Evolutionary conservation across 1,284 basidiomycete species (phyloP).

Genomic region (Boletus semigastroideus): DNA sequence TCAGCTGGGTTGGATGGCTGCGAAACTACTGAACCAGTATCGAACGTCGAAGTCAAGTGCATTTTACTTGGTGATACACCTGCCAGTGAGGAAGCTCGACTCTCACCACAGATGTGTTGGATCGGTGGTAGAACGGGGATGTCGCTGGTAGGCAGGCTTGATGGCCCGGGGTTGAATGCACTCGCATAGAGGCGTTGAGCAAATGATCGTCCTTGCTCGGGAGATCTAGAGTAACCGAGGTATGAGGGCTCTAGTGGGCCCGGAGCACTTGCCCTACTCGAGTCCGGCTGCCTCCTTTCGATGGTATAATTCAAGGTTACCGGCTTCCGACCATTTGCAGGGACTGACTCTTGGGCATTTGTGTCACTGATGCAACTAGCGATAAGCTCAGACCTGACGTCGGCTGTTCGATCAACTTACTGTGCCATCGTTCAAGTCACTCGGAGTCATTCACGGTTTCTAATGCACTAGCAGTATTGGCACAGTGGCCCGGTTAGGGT

Average conservation of each 20-base stretch:
- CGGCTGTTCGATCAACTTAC: too few relatives aligned
- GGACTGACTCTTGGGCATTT: too few relatives aligned
- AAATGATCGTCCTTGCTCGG: constrained; percentile 19
- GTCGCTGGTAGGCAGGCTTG: background rate
- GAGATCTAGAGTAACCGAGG: background rate
- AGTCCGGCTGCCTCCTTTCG: constrained; percentile 25
- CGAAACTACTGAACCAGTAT: background rate
- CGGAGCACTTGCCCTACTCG: background rate
- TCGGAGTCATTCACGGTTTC: too few relatives aligned
- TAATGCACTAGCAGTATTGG: too few relatives aligned
- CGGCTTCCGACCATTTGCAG: too few relatives aligned
- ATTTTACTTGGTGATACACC: background rate
- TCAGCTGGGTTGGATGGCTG: constrained; percentile 12
- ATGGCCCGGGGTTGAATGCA: constrained; percentile 13
- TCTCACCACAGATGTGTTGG: background rate
- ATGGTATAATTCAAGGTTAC: constrained; percentile 24
- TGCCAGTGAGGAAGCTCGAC: background rate
- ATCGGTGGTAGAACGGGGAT: constrained; percentile 9
- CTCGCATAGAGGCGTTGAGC: constrained; percentile 34
- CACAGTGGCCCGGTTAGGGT: too few relatives aligned
- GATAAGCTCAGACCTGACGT: background rate
- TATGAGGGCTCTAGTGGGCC: background rate
- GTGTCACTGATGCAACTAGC: background rate
- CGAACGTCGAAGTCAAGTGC: constrained; percentile 2
- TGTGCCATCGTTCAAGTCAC: too few relatives aligned